A percentile compares a stretch with the other conserved stretches of the same genome.
phyloP scores from a whole-genome alignment of 2,329 filamentous ascomycete species.

The Microascus cirrosus region DNA sequence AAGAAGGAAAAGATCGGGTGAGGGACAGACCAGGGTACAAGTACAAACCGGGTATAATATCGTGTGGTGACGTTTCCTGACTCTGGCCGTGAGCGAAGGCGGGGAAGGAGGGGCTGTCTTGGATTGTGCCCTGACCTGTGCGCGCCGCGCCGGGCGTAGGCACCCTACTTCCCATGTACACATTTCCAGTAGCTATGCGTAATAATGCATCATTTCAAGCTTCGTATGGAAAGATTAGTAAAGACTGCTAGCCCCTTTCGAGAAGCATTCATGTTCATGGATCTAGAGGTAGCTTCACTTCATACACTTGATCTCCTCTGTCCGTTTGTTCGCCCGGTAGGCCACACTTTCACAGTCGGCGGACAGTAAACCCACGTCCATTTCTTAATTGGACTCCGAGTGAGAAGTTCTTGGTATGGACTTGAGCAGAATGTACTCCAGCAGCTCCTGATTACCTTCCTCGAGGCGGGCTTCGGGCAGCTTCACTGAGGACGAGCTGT shows the following conservation, averaged over 20 bases:
- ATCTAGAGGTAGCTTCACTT: no score
- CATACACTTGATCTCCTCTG: no score
- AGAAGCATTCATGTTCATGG: not conserved
- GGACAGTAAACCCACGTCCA: no score
- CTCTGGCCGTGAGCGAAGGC: not conserved
- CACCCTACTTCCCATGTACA: not conserved
- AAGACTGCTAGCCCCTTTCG: not conserved
- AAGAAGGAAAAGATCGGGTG: not conserved
- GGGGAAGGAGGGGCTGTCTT: constrained; percentile 5
- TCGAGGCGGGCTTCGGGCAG: no score
- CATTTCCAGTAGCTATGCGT: not conserved
- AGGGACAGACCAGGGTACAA: not conserved
- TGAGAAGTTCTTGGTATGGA: no score
- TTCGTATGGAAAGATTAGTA: not conserved
- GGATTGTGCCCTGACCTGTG: constrained; percentile 1
- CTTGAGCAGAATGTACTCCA: no score
- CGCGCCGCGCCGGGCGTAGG: not conserved
- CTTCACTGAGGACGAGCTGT: no score
- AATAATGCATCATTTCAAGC: not conserved
- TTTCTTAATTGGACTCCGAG: no score
- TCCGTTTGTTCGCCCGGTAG: no score
- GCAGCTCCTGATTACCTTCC: no score
- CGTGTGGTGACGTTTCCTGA: not conserved
- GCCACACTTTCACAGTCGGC: no score
- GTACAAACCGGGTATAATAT: not conserved